Evolutionary conservation across 306 rosid species (phyloP).

Genomic region (Astragalus membranaceus): DNA sequence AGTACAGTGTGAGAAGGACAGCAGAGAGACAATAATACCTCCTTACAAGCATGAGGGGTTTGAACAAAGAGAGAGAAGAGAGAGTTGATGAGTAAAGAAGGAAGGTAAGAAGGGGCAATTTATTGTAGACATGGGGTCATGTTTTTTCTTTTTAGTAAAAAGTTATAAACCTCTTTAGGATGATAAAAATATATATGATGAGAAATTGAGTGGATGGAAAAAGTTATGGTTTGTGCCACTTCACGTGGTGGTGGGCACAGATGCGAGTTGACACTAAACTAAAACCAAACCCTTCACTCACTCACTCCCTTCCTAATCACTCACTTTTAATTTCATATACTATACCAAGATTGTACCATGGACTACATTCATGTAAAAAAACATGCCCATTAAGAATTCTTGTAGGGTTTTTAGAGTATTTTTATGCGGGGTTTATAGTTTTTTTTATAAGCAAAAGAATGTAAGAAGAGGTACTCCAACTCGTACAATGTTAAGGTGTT

Average conservation of each 20-base stretch:
- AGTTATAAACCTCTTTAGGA: slow-evolving; percentile 39
- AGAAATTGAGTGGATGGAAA: slow-evolving; percentile 17
- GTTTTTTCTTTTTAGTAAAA: slow-evolving; percentile 47
- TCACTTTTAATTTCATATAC: background rate
- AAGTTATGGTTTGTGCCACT: slow-evolving; percentile 47
- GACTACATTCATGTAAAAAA: background rate
- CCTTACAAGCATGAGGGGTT: slow-evolving; percentile 24
- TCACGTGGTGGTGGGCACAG: slow-evolving; percentile 62
- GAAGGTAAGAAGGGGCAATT: slow-evolving; percentile 26
- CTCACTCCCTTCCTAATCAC: background rate
- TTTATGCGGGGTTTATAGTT: no score
- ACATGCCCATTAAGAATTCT: no score
- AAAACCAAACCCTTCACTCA: background rate
- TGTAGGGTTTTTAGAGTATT: no score
- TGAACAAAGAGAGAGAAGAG: slow-evolving; percentile 14
- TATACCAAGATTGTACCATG: background rate
- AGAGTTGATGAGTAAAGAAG: background rate
- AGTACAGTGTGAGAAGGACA: slow-evolving; percentile 55
- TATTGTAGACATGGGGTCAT: slow-evolving; percentile 41
- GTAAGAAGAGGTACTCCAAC: no score
- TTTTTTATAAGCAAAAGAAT: no score
- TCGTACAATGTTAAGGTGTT: no score
- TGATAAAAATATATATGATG: slow-evolving; percentile 29
- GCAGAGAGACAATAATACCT: slow-evolving; percentile 40
- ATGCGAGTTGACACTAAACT: slow-evolving; percentile 35